A percentile compares a stretch with the other conserved stretches of the same genome.
These are phyloP conservation scores for Trichoderma oligosporum DNA, from an alignment of 2,329 filamentous ascomycete species.

Conservation along the genomic window DNA sequence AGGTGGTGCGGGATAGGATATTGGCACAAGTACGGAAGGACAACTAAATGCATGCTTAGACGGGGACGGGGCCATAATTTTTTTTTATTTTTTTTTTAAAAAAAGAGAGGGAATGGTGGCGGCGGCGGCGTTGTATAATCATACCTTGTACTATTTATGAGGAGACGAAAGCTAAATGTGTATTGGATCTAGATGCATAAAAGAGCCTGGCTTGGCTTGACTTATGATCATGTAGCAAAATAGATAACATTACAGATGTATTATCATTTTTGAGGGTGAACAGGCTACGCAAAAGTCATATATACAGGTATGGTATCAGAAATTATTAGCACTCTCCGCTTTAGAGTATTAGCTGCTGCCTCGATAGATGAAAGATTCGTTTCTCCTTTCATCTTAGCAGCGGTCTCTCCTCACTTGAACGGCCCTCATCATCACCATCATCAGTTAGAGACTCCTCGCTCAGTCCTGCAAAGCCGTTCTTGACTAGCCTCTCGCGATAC, in stretches of 20 bases:
- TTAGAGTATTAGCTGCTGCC: neutral
- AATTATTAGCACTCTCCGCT: neutral
- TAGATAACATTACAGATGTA: neutral
- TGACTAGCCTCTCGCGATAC: constrained; percentile 37
- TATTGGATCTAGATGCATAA: constrained; percentile 21
- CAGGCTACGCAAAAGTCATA: too few species aligned
- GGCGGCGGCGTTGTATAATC: constrained; percentile 22
- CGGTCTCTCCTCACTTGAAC: constrained; percentile 34
- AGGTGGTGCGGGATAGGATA: constrained; percentile 72
- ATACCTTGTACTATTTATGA: constrained; percentile 27
- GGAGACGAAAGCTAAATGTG: constrained; percentile 18
- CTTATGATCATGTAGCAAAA: neutral
- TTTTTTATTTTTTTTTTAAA: too few species aligned
- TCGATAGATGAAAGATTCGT: neutral
- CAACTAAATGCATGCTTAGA: constrained; percentile 1
- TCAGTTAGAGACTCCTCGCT: constrained; percentile 9
- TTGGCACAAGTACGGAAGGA: constrained; percentile 41
- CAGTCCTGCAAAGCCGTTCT: constrained; percentile 23
- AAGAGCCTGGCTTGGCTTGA: constrained; percentile 8
- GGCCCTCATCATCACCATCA: constrained; percentile 20
- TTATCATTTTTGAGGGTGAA: too few species aligned
- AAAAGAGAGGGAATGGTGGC: neutral
- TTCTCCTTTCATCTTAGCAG: constrained; percentile 27
- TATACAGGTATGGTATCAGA: too few species aligned
- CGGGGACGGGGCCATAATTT: too few species aligned